phyloP scores from a whole-genome alignment of 352 stramenopile species.

The Globisporangium orthogonon region DNA sequence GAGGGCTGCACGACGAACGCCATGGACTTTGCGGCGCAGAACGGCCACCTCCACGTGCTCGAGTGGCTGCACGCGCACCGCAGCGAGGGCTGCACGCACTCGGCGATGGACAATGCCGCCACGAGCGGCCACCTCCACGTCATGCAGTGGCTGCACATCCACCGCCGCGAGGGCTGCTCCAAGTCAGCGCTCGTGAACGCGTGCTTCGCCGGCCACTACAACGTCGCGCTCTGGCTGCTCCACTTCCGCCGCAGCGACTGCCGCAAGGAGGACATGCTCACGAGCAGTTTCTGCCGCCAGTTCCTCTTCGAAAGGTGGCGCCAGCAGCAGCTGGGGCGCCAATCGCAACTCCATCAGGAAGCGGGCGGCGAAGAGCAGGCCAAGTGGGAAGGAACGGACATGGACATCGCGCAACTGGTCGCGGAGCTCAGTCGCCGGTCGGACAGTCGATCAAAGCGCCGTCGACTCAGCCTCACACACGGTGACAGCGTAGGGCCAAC shows the following conservation, averaged over 20 bases:
- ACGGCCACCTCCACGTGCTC: slow-evolving; percentile 26
- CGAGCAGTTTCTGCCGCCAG: slow-evolving; percentile 2
- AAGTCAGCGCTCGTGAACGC: slow-evolving; percentile 63
- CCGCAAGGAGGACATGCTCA: slow-evolving; percentile 10
- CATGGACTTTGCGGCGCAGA: slow-evolving; percentile 23
- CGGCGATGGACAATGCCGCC: slow-evolving; percentile 34
- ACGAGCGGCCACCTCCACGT: slow-evolving; percentile 26
- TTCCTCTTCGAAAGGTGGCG: slow-evolving; percentile 11
- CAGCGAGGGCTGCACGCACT: slow-evolving; percentile 30
- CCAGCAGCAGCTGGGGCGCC: not conserved
- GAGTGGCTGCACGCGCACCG: slow-evolving; percentile 26
- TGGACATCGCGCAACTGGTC: slow-evolving; percentile 2
- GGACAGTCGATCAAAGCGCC: not conserved
- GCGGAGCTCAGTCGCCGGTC: not conserved
- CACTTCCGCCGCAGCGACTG: slow-evolving; percentile 7
- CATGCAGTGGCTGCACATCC: slow-evolving; percentile 41
- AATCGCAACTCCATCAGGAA: not conserved
- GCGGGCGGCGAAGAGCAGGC: not conserved
- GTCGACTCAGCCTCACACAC: not conserved
- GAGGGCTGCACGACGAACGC: slow-evolving; percentile 23
- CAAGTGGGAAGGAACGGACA: not conserved
- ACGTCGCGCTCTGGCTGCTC: slow-evolving; percentile 56
- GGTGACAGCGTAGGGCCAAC: not conserved
- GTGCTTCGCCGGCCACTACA: slow-evolving; percentile 35
- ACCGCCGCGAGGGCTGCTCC: slow-evolving; percentile 62